Percentiles rank a stretch among this genome's conserved stretches.
Conservation (phyloP, 768 basidiomycete genomes). For the Leccinum rimulosum region DNA sequence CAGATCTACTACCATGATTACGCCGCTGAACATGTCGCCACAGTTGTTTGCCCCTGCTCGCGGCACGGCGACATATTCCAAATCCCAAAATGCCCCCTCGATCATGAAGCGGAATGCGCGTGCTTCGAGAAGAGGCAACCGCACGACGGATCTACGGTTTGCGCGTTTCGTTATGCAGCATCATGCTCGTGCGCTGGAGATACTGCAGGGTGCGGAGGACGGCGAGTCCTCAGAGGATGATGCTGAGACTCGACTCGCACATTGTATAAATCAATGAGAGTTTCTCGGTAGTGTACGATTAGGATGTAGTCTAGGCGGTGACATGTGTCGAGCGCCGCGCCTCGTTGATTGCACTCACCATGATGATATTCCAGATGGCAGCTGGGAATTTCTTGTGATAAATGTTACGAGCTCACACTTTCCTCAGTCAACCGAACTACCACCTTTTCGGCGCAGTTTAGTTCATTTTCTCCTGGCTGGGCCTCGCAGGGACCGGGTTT, state of each 20-base stretch:
- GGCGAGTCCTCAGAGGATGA: slow-evolving; percentile 18
- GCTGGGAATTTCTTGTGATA: slow-evolving; percentile 32
- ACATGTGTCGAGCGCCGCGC: slow-evolving; percentile 7
- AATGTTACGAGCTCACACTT: slow-evolving; percentile 20
- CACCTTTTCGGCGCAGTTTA: slow-evolving; percentile 18
- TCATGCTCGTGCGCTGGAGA: slow-evolving; percentile 25
- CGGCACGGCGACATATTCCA: slow-evolving; percentile 51
- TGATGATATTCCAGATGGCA: background rate
- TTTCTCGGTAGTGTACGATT: slow-evolving; percentile 2
- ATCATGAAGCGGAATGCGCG: slow-evolving; percentile 59
- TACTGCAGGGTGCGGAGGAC: slow-evolving; percentile 23
- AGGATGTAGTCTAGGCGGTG: background rate
- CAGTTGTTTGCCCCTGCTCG: slow-evolving; percentile 67
- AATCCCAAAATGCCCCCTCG: slow-evolving; percentile 44
- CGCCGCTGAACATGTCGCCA: background rate
- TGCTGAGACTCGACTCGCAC: slow-evolving; percentile 22
- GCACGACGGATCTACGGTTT: slow-evolving; percentile 22
- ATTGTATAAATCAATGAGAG: slow-evolving; percentile 31
- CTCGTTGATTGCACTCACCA: slow-evolving; percentile 4
- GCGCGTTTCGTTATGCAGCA: slow-evolving; percentile 33
- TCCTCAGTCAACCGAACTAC: slow-evolving; percentile 20
- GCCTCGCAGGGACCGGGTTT: slow-evolving; percentile 20
- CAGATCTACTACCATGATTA: slow-evolving; percentile 1
- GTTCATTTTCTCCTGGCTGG: slow-evolving; percentile 21
- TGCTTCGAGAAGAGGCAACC: slow-evolving; percentile 27